A percentile compares a stretch with the other conserved stretches of the same genome.
Evolutionary conservation across 2,329 filamentous ascomycete species (phyloP).

Genomic region (Monosporascus sp.): DNA sequence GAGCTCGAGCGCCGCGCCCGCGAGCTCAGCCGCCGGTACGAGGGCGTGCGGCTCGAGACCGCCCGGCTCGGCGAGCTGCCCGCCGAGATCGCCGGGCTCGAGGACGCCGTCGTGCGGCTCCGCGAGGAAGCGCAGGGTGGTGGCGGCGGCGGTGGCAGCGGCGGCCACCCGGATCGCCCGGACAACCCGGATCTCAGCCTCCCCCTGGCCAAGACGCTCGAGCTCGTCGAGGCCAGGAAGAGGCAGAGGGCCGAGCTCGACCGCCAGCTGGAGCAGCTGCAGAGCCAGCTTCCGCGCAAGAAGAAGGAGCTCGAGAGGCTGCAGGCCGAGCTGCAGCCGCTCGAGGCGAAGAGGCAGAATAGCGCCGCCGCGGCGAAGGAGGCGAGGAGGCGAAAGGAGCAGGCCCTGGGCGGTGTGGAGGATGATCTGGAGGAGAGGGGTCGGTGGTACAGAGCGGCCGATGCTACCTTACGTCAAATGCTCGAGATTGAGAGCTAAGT

Average conservation of each 20-base stretch:
- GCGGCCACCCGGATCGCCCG: slow-evolving; percentile 30
- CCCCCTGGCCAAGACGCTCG: slow-evolving; percentile 51
- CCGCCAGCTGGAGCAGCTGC: slow-evolving; percentile 57
- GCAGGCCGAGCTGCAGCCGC: slow-evolving; percentile 59
- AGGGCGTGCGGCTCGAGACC: slow-evolving; percentile 44
- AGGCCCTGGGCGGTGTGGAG: slow-evolving; percentile 56
- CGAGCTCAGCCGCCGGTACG: slow-evolving; percentile 51
- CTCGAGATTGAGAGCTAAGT: slow-evolving; percentile 41
- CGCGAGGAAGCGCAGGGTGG: slow-evolving; percentile 20
- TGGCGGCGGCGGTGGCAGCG: background rate
- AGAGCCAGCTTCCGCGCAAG: slow-evolving; percentile 59
- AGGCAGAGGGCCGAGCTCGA: slow-evolving; percentile 51
- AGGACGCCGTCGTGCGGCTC: slow-evolving; percentile 42
- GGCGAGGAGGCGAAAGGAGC: slow-evolving; percentile 62
- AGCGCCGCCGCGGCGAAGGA: slow-evolving; percentile 65
- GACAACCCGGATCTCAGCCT: slow-evolving; percentile 42
- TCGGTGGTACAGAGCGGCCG: slow-evolving; percentile 68
- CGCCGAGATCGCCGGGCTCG: slow-evolving; percentile 40
- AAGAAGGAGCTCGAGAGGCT: slow-evolving; percentile 62
- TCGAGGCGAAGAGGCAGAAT: slow-evolving; percentile 62
- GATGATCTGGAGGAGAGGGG: slow-evolving; percentile 73
- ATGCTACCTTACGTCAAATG: slow-evolving; percentile 56
- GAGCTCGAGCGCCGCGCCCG: slow-evolving; percentile 63
- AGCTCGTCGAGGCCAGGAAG: slow-evolving; percentile 46
- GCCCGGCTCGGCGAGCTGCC: slow-evolving; percentile 47